These are phyloP conservation scores for Phoma sp. DNA, from an alignment of 2,329 filamentous ascomycete genomes.

Conservation along the genomic window DNA sequence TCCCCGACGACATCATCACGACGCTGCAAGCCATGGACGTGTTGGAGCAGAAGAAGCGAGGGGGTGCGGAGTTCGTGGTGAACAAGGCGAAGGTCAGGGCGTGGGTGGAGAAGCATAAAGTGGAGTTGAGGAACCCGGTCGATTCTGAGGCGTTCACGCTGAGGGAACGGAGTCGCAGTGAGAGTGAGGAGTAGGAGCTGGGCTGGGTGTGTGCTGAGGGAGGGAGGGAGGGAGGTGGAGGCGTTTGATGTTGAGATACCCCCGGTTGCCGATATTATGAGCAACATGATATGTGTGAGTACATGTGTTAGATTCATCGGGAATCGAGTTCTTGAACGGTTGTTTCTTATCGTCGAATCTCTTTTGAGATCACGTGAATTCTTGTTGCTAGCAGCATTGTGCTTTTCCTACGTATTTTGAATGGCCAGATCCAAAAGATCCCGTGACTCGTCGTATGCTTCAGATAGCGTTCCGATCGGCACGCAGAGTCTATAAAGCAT, in stretches of 20 bases:
- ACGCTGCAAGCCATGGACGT: conserved; percentile 82
- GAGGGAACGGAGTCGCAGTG: conserved; percentile 54
- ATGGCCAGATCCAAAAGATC: too few relatives aligned
- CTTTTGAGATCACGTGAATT: too few relatives aligned
- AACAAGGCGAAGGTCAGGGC: conserved; percentile 65
- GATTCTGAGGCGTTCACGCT: conserved; percentile 76
- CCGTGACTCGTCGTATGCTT: too few relatives aligned
- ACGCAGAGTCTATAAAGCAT: too few relatives aligned
- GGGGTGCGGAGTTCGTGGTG: conserved; percentile 56
- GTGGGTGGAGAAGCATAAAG: conserved; percentile 69
- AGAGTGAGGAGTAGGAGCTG: conserved; percentile 49
- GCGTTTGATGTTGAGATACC: conserved; percentile 13
- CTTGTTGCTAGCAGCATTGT: too few relatives aligned
- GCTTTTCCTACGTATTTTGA: too few relatives aligned
- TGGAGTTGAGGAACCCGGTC: conserved; percentile 69
- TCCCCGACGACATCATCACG: conserved; percentile 79
- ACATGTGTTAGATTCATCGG: too few relatives aligned
- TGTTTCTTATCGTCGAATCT: too few relatives aligned
- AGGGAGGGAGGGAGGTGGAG: not conserved
- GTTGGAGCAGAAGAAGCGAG: conserved; percentile 61
- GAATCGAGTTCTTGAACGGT: too few relatives aligned
- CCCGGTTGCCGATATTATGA: not conserved
- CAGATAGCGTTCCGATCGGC: too few relatives aligned
- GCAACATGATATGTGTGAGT: too few relatives aligned
- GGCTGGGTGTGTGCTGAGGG: too few relatives aligned